A percentile compares a stretch with the other conserved stretches of the same genome.
phyloP scores from a whole-genome alignment of 345 rosid genomes.

The Syzygium jambos region DNA sequence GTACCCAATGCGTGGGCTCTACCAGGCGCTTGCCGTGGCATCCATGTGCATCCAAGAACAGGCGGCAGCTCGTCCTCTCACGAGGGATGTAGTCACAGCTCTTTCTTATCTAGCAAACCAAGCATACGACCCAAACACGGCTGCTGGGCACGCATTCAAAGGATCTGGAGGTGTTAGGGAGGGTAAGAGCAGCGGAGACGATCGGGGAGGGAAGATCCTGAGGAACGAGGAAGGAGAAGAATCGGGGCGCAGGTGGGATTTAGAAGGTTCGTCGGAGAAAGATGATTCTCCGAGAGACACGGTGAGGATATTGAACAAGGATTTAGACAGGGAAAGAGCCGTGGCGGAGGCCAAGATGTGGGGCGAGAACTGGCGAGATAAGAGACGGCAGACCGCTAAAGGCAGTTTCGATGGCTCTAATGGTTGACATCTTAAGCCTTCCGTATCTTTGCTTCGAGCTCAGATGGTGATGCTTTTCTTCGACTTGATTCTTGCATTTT shows the following conservation, averaged over 20 bases:
- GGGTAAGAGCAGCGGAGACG: conserved; percentile 49
- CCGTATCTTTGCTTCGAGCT: neutral
- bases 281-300: conserved; percentile 88
- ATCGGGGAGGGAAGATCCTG: conserved; percentile 45
- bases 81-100: conserved; percentile 88
- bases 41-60: conserved; percentile 98
- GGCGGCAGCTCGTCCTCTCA: conserved; percentile 95
- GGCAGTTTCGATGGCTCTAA: conserved; percentile 45
- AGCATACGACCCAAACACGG: conserved; percentile 49
- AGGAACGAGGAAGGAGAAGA: conserved; percentile 68
- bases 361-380: conserved; percentile 94
- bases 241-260: conserved; percentile 63
- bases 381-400: conserved; percentile 63
- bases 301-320: conserved; percentile 53
- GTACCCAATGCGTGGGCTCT: conserved; percentile 81
- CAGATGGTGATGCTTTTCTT: neutral
- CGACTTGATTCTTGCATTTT: neutral
- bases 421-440: conserved; percentile 5
- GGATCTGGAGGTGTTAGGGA: conserved; percentile 35
- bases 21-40: conserved; percentile 94
- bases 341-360: conserved; percentile 98
- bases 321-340: conserved; percentile 77
- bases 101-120: conserved; percentile 91
- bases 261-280: conserved; percentile 78
- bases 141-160: conserved; percentile 4